A percentile compares a stretch with the other conserved stretches of the same genome.
Conservation (phyloP, 2,329 filamentous ascomycete genomes). For the Penicillium sp. region DNA sequence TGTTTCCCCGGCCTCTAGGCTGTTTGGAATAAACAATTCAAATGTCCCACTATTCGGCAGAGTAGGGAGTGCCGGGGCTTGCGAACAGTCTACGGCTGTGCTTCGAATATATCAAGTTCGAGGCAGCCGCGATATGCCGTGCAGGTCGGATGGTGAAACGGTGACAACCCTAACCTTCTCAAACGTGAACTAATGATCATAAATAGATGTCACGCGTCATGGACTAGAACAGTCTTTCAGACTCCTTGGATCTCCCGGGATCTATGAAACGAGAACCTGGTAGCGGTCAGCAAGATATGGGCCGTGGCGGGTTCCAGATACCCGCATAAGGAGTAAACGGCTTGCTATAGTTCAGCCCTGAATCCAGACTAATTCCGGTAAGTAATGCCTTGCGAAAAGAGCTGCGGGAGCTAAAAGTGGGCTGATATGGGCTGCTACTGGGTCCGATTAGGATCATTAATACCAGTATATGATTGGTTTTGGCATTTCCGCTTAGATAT, state of each 20-base stretch:
- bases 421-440: not conserved
- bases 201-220: not conserved
- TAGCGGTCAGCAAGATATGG: not conserved
- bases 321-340: not conserved
- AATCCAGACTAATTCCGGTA: not conserved
- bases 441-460: not conserved
- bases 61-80: not conserved
- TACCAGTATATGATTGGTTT: not conserved
- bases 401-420: not conserved
- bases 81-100: not conserved
- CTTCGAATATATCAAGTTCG: constrained; percentile 2
- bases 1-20: not conserved
- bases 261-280: not conserved
- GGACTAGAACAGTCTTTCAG: not conserved
- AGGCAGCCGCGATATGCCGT: constrained; percentile 4
- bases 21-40: not conserved
- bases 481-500: constrained; percentile 2
- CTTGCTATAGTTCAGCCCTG: not conserved
- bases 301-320: not conserved
- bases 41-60: not conserved
- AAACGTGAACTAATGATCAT: not conserved
- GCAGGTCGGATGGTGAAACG: constrained; percentile 9
- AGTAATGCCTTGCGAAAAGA: not conserved
- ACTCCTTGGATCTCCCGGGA: too few relatives aligned
- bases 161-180: not conserved